These are phyloP conservation scores for Tuber calosporum DNA, from an alignment of 495 filamentous ascomycete genomes.

Conservation along the genomic window DNA sequence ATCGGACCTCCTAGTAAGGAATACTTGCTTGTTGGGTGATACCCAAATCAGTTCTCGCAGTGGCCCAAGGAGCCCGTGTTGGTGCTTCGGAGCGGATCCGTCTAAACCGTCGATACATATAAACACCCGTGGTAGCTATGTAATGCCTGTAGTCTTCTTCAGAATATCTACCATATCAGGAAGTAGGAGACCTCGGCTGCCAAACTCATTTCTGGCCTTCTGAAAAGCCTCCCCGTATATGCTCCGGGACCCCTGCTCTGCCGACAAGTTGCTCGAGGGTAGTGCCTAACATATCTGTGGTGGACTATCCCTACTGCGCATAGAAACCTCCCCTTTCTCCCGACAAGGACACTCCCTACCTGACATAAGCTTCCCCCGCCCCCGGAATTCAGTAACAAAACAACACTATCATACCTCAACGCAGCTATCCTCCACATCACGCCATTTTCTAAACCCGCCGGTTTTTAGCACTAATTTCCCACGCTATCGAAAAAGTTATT, in stretches of 20 bases:
- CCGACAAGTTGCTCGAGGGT: background rate
- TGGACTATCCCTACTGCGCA: background rate
- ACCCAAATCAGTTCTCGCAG: background rate
- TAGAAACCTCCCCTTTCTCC: background rate
- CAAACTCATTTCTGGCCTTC: background rate
- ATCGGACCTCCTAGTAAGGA: background rate
- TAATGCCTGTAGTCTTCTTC: background rate
- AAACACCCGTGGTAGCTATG: background rate
- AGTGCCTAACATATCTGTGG: background rate
- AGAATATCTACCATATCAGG: background rate
- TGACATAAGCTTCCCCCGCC: no score
- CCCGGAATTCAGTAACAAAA: no score
- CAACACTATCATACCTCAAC: no score
- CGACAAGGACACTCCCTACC: no score
- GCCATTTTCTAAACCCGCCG: no score
- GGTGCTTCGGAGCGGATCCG: background rate
- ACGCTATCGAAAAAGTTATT: no score
- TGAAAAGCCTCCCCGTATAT: background rate
- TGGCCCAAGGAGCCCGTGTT: background rate
- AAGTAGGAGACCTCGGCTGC: background rate
- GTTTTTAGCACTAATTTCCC: no score
- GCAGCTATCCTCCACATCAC: no score
- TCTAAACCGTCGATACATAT: background rate
- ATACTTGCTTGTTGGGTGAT: background rate
- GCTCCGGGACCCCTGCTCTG: background rate